phyloP scores from a whole-genome alignment of 164 flowering plant species.

The Annona squamosa region DNA sequence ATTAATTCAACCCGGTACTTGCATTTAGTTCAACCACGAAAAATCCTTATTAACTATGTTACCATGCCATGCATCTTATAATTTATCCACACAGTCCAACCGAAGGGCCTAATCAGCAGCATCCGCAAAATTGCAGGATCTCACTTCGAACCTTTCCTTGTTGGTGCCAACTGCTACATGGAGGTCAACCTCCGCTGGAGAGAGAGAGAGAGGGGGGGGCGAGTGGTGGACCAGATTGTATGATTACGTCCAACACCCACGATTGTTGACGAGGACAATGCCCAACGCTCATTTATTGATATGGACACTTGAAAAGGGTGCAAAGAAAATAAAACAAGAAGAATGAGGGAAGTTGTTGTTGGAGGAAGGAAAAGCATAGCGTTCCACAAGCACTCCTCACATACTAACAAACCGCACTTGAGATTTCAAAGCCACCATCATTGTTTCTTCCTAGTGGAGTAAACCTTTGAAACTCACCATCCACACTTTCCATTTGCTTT shows the following conservation, averaged over 20 bases:
- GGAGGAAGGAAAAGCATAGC: not conserved
- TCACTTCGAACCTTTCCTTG: not conserved
- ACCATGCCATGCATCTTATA: not conserved
- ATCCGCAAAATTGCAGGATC: no score
- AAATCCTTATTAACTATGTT: no score
- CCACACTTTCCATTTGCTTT: conserved; percentile 20
- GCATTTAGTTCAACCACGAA: no score
- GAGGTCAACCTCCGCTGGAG: not conserved
- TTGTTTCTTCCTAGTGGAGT: conserved; percentile 33
- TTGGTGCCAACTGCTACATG: not conserved
- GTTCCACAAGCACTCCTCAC: conserved; percentile 16
- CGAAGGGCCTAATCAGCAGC: not conserved
- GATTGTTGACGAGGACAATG: not conserved
- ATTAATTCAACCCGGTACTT: no score
- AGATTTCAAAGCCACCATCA: conserved; percentile 38
- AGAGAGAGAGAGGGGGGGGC: not conserved
- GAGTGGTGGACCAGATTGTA: not conserved
- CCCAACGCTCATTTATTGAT: not conserved
- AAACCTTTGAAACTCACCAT: conserved; percentile 28
- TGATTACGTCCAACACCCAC: not conserved
- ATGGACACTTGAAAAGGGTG: not conserved
- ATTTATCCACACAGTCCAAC: not conserved
- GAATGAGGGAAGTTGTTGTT: not conserved
- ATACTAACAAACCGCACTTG: conserved; percentile 21
- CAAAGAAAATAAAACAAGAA: not conserved